Evolutionary conservation across 2,329 filamentous ascomycete species (phyloP), one percentile per base, ranked within the genome.

Genomic region (Aspergillus sp.): DNA sequence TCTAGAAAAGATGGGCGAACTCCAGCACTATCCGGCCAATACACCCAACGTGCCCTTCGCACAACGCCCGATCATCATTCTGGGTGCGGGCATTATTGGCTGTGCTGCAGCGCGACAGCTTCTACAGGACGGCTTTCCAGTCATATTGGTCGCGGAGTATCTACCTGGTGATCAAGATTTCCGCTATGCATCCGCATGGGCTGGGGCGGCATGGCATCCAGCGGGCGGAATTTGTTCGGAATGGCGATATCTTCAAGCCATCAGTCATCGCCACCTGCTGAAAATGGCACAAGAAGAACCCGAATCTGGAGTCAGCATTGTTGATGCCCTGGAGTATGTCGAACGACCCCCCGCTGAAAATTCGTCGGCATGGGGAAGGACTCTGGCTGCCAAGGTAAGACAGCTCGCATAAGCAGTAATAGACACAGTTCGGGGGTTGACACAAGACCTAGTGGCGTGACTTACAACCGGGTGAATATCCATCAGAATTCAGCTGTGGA

Each of bases 21-120:
- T 39, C 17, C 49, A 52, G 23, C 61, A 61, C 13, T 8, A 25
- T 47, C 17, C 17, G 32, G 30, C 57, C 36, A 80, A 77, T 5
- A 50, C 25, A 6, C 52, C 50, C 21, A 39, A 52, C 6, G 38
- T 64, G 0, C 72, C 74, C 3, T 77, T 76, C 54, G 51, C 74
- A 5, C 73, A 75, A 56, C 71, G 73, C 8, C 71, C 73, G 5
- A 62, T 77, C 36, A 59, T 77, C 30, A 74, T 77, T 25, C 64
- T 77, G 1, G 75, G 75, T n/a, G 75, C 73, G 17, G 75, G 75
- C 2, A 77, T 77, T 44, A 77, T 77, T 27, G 75, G 75, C n/a
- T 77, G 75, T 63, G 70, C 75, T 3, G 62, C 74, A 2, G 75
- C 75, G 6, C 68, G 70, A 21, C 73, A 75, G 58, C 65, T 77